These are phyloP conservation scores for Backusella parvicylindrica DNA, from an alignment of 192 early-diverging fungal species.

Conservation along the genomic window DNA sequence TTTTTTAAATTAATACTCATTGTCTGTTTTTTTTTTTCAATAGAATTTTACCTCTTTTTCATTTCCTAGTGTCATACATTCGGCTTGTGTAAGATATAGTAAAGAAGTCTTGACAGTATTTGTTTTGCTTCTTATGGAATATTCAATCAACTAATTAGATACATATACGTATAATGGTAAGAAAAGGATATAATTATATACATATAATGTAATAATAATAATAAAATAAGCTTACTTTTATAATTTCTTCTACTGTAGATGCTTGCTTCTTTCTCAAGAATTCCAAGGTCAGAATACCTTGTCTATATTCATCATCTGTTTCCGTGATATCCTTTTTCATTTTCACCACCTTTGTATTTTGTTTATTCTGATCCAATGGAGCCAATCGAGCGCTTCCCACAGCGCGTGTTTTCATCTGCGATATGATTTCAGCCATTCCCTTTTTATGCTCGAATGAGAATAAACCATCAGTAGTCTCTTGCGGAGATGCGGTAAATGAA, in stretches of 20 bases:
- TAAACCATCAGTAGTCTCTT: neutral
- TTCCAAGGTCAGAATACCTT: conserved; percentile 24
- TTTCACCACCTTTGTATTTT: conserved; percentile 33
- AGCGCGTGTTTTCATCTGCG: conserved; percentile 25
- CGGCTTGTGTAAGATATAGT: neutral
- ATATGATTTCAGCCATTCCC: conserved; percentile 27
- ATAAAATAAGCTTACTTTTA: neutral
- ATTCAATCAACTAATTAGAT: neutral
- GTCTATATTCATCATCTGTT: conserved; percentile 30
- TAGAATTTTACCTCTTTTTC: neutral
- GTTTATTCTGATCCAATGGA: conserved; percentile 22
- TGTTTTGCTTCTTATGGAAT: conserved; percentile 8
- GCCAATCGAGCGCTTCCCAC: conserved; percentile 2
- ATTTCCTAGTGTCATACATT: neutral
- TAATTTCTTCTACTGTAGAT: neutral
- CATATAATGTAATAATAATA: neutral
- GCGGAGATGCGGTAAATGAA: conserved; percentile 2
- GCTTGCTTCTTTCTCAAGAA: conserved; percentile 20
- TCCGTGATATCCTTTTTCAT: conserved; percentile 38
- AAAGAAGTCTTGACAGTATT: neutral
- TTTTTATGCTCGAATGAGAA: conserved; percentile 14
- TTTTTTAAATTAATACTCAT: neutral
- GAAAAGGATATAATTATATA: neutral
- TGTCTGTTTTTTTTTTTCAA: neutral
- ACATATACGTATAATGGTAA: neutral